A percentile compares a stretch with the other conserved stretches of the same genome.
Conservation (phyloP, 2,329 filamentous ascomycete species). For the Pseudogymnoascus sp. region DNA sequence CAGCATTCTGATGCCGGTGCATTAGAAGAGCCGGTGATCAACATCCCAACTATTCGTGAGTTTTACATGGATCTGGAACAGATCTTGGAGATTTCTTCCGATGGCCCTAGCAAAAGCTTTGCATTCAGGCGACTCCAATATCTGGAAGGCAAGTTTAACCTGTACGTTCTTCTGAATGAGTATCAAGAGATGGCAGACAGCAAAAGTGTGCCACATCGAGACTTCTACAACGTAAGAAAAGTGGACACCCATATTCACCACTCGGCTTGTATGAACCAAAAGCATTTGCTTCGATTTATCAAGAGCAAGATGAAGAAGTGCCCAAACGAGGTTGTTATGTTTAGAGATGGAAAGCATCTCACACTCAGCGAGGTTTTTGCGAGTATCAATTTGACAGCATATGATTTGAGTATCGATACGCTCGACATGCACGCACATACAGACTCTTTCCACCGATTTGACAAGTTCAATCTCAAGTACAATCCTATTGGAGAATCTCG, state of each 20-base stretch:
- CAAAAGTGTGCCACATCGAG: constrained; percentile 93
- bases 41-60: constrained; percentile 86
- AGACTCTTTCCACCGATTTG: constrained; percentile 96
- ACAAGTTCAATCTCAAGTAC: constrained; percentile 99
- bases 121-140: constrained; percentile 92
- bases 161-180: constrained; percentile 88
- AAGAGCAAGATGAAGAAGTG: constrained; percentile 99
- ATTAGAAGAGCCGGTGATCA: constrained; percentile 61
- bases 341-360: constrained; percentile 82
- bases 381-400: constrained; percentile 93
- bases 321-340: constrained; percentile 87
- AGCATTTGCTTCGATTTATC: constrained; percentile 95
- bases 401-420: constrained; percentile 96
- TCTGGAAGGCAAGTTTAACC: constrained; percentile 91
- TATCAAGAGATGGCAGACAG: constrained; percentile 97
- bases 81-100: constrained; percentile 81
- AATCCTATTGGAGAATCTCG: constrained; percentile 95
- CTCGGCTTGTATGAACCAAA: constrained; percentile 99
- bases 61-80: constrained; percentile 93
- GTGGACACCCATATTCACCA: constrained; percentile 99
- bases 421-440: constrained; percentile 99
- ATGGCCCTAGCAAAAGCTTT: constrained; percentile 94
- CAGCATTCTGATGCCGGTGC: constrained; percentile 56
- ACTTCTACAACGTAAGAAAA: constrained; percentile 98
- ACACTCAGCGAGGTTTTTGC: constrained; percentile 91